Evolutionary conservation across 352 stramenopile genomes (phyloP).

Genomic region (Pythium angustatum): DNA sequence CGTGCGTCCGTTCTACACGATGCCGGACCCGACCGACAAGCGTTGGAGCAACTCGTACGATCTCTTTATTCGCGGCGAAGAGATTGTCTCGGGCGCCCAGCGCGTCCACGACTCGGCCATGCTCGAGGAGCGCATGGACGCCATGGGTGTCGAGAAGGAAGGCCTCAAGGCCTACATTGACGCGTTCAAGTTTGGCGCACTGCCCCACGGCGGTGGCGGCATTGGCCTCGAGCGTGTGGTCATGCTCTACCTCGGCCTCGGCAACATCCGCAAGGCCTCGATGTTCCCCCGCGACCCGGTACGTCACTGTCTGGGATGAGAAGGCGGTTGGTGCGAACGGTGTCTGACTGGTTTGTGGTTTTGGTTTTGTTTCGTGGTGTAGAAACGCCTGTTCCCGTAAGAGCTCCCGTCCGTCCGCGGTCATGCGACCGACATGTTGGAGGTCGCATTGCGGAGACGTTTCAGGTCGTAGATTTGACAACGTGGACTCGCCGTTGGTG

Average conservation of each 20-base stretch:
- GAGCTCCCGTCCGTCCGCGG: neutral
- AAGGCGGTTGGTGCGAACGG: no score
- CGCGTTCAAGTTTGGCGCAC: conserved; percentile 97
- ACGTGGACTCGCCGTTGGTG: no score
- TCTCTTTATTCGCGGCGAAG: conserved; percentile 99
- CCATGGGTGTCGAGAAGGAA: conserved; percentile 82
- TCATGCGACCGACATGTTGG: no score
- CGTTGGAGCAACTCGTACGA: conserved; percentile 98
- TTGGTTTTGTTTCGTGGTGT: neutral
- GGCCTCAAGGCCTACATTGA: conserved; percentile 97
- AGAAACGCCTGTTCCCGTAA: conserved; percentile 75
- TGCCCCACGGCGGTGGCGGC: conserved; percentile 97
- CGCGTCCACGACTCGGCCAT: conserved; percentile 97
- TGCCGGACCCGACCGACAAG: conserved; percentile 96
- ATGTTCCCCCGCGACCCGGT: conserved; percentile 98
- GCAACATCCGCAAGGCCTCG: conserved; percentile 98
- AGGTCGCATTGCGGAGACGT: no score
- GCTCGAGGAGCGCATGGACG: conserved; percentile 90
- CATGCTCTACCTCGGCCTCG: conserved; percentile 98
- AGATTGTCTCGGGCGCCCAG: conserved; percentile 99
- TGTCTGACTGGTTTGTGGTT: neutral
- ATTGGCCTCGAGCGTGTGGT: conserved; percentile 99
- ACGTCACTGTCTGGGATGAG: no score
- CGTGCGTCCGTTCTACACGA: conserved; percentile 99
- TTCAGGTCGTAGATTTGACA: no score